These are phyloP conservation scores for Apostasia shenzhenica DNA, from an alignment of 106 monocot species.

Conservation along the genomic window DNA sequence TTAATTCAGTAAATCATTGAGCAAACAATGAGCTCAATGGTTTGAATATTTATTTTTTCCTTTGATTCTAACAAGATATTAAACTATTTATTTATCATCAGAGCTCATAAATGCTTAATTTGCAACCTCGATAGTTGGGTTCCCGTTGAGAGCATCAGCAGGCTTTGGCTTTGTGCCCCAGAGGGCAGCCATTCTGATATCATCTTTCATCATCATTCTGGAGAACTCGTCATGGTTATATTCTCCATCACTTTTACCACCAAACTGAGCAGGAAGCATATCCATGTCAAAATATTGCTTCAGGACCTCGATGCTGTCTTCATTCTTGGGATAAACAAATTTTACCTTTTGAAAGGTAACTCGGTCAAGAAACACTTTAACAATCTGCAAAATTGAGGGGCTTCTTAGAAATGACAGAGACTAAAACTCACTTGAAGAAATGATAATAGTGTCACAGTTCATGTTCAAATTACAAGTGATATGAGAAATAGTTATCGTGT, in stretches of 20 bases:
- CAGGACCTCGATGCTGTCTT: conserved; percentile 63
- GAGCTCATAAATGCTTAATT: neutral
- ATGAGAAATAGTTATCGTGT: neutral
- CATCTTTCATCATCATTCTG: conserved; percentile 62
- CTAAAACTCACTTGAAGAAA: neutral
- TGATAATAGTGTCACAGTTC: neutral
- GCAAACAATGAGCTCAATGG: no score
- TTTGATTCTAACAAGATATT: no score
- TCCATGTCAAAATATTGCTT: conserved; percentile 45
- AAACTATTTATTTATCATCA: no score
- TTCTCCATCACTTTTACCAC: conserved; percentile 33
- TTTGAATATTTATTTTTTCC: no score
- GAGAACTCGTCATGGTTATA: conserved; percentile 68
- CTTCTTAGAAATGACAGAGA: neutral
- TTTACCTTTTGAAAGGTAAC: conserved; percentile 61
- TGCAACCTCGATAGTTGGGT: neutral
- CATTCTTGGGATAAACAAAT: conserved; percentile 69
- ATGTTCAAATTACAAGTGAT: neutral
- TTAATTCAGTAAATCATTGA: no score
- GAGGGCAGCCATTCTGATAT: conserved; percentile 20
- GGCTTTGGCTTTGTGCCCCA: conserved; percentile 40
- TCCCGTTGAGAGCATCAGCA: neutral
- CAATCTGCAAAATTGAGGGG: conserved; percentile 1
- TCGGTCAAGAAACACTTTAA: conserved; percentile 42
- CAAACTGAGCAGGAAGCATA: conserved; percentile 57